Base-by-base conservation (phyloP, 371 early-diverging fungal species). In the Cokeromyces recurvatus region DNA sequence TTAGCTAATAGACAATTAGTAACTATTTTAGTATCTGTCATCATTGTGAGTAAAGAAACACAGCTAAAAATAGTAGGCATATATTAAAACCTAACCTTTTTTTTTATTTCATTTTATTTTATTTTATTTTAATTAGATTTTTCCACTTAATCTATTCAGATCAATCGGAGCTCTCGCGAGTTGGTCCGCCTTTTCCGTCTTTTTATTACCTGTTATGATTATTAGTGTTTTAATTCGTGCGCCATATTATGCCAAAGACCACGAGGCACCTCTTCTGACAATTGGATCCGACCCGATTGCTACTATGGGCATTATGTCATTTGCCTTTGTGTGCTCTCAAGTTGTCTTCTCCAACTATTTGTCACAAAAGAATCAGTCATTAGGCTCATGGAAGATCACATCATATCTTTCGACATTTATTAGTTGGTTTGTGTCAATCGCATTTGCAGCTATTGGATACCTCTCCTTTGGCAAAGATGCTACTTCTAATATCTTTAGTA, bases 281-380 rank as follows among this genome's bases (percentile, higher is more conserved):
- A 56, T 71, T 15, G 82, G 78, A 11, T 48, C 48, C 35, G 79
- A 78, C 57, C 75, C 79, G 21, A 53, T 78, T 42, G 71, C 74
- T 2, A 78, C 78, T 2, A 62, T 77, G 40, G 82, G 82, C 12
- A 77, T 79, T 43, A 78, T 79, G 75, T 75, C 78, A 2, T 82
- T 82, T 58, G 80, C 82, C 2, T 74, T 82, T 60, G 71, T 80
- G n/a, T 79, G 77, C 12, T 57, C 78, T n/a, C 76, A 78, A 47
- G 77, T 76, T 11, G 75, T 71, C 3, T 78, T 77, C 38, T 59
- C 71, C 36, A 81, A 77, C 36, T 81, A 68, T 46, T 41, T 70
- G 43, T 65, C 76, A 7, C 64, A 75, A 47, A 51, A 55, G 20
- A 62, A 71, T 20, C 80, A 74, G 38, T 64, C 73, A 7, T 48